Base-by-base conservation (phyloP, 73 alveolate genomes). In the Breviolum minutum region DNA sequence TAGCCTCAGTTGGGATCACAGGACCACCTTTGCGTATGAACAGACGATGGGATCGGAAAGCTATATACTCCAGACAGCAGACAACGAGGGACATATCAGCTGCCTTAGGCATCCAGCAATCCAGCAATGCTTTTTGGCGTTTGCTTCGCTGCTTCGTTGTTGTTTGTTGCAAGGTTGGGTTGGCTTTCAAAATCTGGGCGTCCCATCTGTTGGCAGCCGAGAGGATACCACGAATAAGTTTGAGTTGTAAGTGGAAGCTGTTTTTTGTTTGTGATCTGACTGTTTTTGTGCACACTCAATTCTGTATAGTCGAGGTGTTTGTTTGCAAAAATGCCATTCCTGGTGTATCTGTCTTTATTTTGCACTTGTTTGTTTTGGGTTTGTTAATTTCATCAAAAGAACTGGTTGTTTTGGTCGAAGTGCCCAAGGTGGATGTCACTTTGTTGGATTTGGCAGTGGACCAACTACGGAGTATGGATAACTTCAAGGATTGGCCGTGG, bases 401-500 rank as follows among this genome's bases (percentile, higher is more conserved):
- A n/a, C 10, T 30, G 16, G 5, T 13, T 14, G 5, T 40, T 27
- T 10, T 26, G 2, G 19, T 73, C 4, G 19, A 26, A 60, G n/a
- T 16, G 70, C 48, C 95, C 81, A 70, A 80, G 83, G 95, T 88
- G 7, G 95, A 88, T 70, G 83, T 88, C 20, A 29, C 83, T 26
- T 66, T 88, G 85, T 70, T 88, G 61, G 86, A 66, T 40, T 70
- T 88, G 77, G 95, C 86, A 7, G 86, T 88, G 86, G 84, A 64
- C 83, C 92, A 93, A 83, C 92, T 93, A 20, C 98, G 66, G 22
- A 60, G 92, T 40, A 93, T 93, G 92, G 98, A 93, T 69, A 79
- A 76, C 61, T 76, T 93, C 30, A 93, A 93, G 98, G 98, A 24
- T 11, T 80, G 66, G 12, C 22, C 0, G 30, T 10, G 91, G 40